Evolutionary conservation across 306 rosid genomes (phyloP).

Genomic region (Acmispon strigosus): DNA sequence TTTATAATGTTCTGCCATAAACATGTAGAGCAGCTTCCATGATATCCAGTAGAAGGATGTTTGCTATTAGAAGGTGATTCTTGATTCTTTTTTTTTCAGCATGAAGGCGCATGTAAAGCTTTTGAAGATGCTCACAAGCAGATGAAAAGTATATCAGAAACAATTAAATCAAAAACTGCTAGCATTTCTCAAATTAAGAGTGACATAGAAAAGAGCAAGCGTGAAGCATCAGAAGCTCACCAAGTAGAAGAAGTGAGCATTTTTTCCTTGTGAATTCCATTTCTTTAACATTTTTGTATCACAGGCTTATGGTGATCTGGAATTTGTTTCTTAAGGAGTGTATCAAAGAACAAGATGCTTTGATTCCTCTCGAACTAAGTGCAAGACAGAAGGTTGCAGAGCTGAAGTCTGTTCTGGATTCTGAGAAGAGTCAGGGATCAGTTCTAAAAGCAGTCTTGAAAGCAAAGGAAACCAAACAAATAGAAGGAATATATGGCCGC

Average conservation of each 20-base stretch:
- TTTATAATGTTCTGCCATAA: background rate
- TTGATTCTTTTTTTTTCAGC: slow-evolving; percentile 41
- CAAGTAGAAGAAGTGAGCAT: slow-evolving; percentile 67
- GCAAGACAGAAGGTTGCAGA: slow-evolving; percentile 98
- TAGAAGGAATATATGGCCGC: slow-evolving; percentile 92
- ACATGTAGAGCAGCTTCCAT: background rate
- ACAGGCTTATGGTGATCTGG: slow-evolving; percentile 17
- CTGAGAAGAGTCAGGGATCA: slow-evolving; percentile 91
- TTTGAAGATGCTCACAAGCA: slow-evolving; percentile 66
- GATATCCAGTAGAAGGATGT: background rate
- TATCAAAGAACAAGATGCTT: slow-evolving; percentile 62
- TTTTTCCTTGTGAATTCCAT: background rate
- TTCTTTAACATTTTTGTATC: background rate
- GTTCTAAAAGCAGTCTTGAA: slow-evolving; percentile 72
- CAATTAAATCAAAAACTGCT: slow-evolving; percentile 41
- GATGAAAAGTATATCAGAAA: slow-evolving; percentile 54
- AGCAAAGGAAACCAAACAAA: slow-evolving; percentile 69
- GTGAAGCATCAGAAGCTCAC: slow-evolving; percentile 57
- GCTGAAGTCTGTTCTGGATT: slow-evolving; percentile 72
- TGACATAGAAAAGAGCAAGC: slow-evolving; percentile 58
- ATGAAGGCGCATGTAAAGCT: slow-evolving; percentile 70
- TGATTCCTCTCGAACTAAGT: slow-evolving; percentile 86
- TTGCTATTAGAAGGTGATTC: background rate
- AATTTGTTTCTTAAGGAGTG: slow-evolving; percentile 46
- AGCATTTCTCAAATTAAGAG: slow-evolving; percentile 45